A percentile compares a stretch with the other conserved stretches of the same genome.
Evolutionary conservation across 164 flowering plant species (phyloP).

Genomic region (Stephania yunnanensis): DNA sequence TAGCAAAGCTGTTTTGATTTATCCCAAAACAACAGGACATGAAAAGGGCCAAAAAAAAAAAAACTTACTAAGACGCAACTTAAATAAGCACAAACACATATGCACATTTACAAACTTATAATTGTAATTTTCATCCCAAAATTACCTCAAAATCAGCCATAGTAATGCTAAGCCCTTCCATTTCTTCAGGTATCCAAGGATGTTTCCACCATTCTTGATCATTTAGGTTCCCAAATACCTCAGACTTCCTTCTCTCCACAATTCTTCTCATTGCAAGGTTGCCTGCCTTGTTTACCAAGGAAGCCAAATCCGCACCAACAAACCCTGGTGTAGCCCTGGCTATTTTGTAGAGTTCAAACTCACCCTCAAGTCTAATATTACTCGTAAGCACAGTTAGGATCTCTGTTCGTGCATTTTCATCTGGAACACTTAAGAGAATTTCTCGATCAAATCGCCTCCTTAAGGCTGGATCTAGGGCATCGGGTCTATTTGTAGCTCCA

Average conservation of each 20-base stretch:
- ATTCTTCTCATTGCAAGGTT: constrained; percentile 73
- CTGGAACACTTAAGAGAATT: constrained; percentile 69
- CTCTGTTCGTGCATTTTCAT: constrained; percentile 72
- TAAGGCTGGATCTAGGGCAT: constrained; percentile 82
- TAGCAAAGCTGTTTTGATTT: neutral
- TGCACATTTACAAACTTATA: neutral
- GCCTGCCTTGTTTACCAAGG: constrained; percentile 73
- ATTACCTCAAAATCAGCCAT: constrained; percentile 93
- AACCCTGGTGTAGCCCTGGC: constrained; percentile 85
- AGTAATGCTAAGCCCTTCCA: constrained; percentile 59
- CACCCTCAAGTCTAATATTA: constrained; percentile 58
- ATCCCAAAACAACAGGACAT: neutral
- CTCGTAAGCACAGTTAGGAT: constrained; percentile 64
- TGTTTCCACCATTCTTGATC: constrained; percentile 54
- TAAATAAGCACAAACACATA: no score
- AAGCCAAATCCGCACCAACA: constrained; percentile 87
- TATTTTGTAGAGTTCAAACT: constrained; percentile 58
- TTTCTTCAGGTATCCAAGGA: constrained; percentile 64
- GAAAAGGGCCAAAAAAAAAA: neutral
- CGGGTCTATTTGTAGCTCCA: constrained; percentile 97
- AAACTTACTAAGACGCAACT: neutral
- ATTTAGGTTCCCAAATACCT: constrained; percentile 23
- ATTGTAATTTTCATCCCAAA: neutral
- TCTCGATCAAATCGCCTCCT: constrained; percentile 90
- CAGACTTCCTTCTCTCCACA: constrained; percentile 40